Percentiles rank a stretch among this genome's conserved stretches.
Conservation (phyloP, 352 stramenopile genomes). For the Pythium sp. region DNA sequence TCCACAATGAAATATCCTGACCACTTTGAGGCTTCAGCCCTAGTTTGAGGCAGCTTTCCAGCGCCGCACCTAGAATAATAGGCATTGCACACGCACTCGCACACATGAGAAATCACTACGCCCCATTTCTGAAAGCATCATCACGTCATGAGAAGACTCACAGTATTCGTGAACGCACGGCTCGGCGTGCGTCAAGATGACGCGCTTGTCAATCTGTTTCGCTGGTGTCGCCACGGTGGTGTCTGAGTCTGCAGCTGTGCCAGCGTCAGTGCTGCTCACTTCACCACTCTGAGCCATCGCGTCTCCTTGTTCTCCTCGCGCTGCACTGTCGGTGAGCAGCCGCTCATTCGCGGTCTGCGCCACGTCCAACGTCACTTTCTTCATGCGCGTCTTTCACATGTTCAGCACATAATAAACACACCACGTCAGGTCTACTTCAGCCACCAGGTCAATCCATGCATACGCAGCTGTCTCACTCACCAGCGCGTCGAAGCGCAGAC, state of each 20-base stretch:
- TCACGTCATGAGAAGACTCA: conserved; percentile 21
- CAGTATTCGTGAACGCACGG: conserved; percentile 57
- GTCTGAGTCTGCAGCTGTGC: not conserved
- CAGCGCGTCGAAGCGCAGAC: conserved; percentile 59
- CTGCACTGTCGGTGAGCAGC: conserved; percentile 9
- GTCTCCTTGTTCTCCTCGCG: not conserved
- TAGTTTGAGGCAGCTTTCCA: conserved; percentile 62
- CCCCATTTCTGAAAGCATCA: not conserved
- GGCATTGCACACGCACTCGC: not conserved
- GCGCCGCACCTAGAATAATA: conserved; percentile 36
- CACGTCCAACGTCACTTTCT: conserved; percentile 64
- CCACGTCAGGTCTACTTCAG: not conserved
- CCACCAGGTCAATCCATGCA: not conserved
- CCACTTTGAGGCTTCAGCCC: conserved; percentile 45
- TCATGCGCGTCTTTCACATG: conserved; percentile 44
- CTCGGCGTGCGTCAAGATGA: conserved; percentile 51
- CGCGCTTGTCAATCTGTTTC: conserved; percentile 1
- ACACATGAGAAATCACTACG: not conserved
- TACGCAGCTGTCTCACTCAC: conserved; percentile 24
- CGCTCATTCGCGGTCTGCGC: conserved; percentile 34
- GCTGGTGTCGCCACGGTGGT: not conserved
- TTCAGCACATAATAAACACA: conserved; percentile 1
- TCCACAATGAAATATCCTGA: conserved; percentile 63
- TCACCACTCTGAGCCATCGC: not conserved
- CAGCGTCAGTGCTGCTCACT: conserved; percentile 3